Evolutionary conservation across 2,329 filamentous ascomycete genomes (phyloP), one percentile per base, ranked within the genome.

Genomic region (Coniella vitis): DNA sequence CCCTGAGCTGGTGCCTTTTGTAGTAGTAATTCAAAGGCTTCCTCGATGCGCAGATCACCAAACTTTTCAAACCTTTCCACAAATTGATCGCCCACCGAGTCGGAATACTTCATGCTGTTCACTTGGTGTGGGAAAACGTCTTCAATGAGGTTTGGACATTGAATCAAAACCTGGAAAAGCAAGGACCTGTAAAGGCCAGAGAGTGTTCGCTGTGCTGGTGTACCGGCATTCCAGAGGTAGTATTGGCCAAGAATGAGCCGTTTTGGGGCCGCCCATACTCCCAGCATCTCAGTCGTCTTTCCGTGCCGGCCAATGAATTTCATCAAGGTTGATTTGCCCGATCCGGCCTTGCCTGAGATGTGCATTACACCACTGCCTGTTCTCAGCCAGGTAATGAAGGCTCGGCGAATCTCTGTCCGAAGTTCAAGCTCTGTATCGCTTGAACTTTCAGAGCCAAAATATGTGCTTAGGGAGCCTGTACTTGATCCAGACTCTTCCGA

Each of bases 121-220:
- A 13, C 2, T 4, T 48, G 40, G 7, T 19, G 19, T 7, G 51
- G 50, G 16, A 56, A 58, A 4, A 54, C 41, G 1, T 25, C 14
- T 4, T 25, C 38, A n/a, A 56, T 57, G 4, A 55, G 40, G 7
- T 52, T 45, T 0, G 57, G 56, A 8, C 47, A 52, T 29, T 53
- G 51, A 3, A 47, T 47, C 3, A 59, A 39, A 1, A 54, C 49
- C 1, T 57, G 47, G 20, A 54, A 59, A 1, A 59, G 49, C 0
- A 58, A 43, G 1, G 56, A 55, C 13, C 53, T 50, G 8, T 56
- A 49, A 7, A 59, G 40, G 0, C 56, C 57, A n/a, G 53, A 48
- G 0, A 50, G 42, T 1, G 56, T 57, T 34, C 50, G 45, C 38
- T 58, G 56, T 9, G 52, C 32, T 3, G 13, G 9, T 13, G 51